phyloP scores from a whole-genome alignment of 495 filamentous ascomycete species.

The Penicillium pancosmium region DNA sequence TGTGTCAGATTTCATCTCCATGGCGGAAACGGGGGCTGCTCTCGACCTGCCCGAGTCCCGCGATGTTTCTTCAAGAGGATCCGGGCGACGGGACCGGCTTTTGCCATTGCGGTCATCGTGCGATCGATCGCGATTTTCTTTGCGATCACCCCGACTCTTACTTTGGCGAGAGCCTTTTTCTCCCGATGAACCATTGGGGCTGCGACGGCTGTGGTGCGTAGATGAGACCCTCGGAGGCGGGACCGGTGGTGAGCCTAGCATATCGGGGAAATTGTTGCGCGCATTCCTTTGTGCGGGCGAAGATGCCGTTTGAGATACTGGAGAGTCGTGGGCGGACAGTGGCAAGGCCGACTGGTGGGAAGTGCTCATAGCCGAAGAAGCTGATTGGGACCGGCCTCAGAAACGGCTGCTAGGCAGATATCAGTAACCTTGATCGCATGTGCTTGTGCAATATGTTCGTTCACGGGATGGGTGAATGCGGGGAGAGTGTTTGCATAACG shows the following conservation, averaged over 20 bases:
- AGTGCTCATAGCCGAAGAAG: conserved; percentile 50
- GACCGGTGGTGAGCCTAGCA: conserved; percentile 43
- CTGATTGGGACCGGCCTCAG: conserved; percentile 36
- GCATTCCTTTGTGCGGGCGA: conserved; percentile 37
- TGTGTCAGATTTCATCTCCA: conserved; percentile 26
- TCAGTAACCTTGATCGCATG: conserved; percentile 26
- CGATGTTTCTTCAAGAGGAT: conserved; percentile 33
- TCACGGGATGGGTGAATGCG: conserved; percentile 10
- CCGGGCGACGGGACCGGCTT: conserved; percentile 36
- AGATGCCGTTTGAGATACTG: conserved; percentile 30
- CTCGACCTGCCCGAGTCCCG: conserved; percentile 23
- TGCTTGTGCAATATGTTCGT: conserved; percentile 8
- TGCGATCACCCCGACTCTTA: conserved; percentile 36
- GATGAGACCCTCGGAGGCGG: conserved; percentile 51
- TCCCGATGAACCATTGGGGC: conserved; percentile 32
- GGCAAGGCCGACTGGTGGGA: conserved; percentile 39
- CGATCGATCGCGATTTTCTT: conserved; percentile 35
- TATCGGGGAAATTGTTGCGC: conserved; percentile 42
- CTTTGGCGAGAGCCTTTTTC: conserved; percentile 42
- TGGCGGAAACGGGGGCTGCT: conserved; percentile 15
- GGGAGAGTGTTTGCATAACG: conserved; percentile 16
- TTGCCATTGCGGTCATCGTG: conserved; percentile 39
- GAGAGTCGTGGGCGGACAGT: conserved; percentile 36
- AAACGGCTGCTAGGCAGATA: conserved; percentile 28
- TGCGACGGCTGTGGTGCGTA: conserved; percentile 41